Percentiles rank a stretch among this genome's conserved stretches.
phyloP scores from a whole-genome alignment of 2,329 filamentous ascomycete genomes.

The Xylaria sp. region DNA sequence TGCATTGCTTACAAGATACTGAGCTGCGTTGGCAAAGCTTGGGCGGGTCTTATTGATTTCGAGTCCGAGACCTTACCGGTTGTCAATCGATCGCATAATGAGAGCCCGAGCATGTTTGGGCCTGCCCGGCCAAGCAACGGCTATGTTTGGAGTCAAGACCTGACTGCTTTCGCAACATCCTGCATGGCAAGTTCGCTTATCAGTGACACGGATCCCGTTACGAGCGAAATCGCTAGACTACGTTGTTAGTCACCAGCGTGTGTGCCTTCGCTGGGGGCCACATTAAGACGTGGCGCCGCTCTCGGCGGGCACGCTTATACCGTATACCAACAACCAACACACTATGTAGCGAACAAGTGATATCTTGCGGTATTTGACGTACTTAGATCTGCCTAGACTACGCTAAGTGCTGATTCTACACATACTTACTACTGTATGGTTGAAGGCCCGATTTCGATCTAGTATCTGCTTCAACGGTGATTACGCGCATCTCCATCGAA shows the following conservation, averaged over 20 bases:
- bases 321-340: background rate
- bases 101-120: background rate
- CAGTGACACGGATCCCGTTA: background rate
- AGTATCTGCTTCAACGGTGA: background rate
- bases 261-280: background rate
- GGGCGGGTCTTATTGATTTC: background rate
- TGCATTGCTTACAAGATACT: too few relatives aligned
- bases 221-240: background rate
- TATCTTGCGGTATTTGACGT: slow-evolving; percentile 8
- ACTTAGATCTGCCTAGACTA: too few relatives aligned
- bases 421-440: too few relatives aligned
- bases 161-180: background rate
- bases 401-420: too few relatives aligned
- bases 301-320: background rate
- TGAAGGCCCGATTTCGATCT: background rate
- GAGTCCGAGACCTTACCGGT: background rate
- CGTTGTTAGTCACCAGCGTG: background rate
- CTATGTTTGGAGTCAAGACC: background rate
- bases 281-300: background rate
- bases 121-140: background rate
- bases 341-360: background rate
- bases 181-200: background rate
- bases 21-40: background rate
- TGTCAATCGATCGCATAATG: background rate
- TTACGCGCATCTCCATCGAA: background rate